Evolutionary conservation across 257 asterid genomes (phyloP).

Genomic region (Mitragyna speciosa): DNA sequence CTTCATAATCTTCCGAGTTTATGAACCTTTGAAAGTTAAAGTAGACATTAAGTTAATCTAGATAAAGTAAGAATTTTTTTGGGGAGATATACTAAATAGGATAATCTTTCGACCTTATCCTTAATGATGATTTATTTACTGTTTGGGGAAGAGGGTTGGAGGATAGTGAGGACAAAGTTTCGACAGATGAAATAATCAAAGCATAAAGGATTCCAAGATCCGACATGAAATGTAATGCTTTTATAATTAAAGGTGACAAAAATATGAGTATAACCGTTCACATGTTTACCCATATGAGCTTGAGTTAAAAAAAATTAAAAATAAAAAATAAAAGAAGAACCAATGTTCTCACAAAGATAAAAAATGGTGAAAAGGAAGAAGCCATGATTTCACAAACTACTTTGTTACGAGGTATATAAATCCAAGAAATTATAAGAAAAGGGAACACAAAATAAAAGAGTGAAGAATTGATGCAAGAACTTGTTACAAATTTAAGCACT

Average conservation of each 20-base stretch:
- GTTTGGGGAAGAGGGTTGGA: background rate
- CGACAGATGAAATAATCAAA: background rate
- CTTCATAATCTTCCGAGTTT: slow-evolving; percentile 67
- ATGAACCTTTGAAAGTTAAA: slow-evolving; percentile 29
- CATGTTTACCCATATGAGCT: slow-evolving; percentile 4
- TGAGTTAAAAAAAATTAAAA: background rate
- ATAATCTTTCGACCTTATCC: background rate
- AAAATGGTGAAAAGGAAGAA: background rate
- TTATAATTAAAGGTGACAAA: background rate
- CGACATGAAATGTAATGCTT: slow-evolving; percentile 1
- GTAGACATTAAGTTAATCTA: background rate
- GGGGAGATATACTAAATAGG: too few species aligned
- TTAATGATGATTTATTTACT: background rate
- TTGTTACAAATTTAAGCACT: background rate
- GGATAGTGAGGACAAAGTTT: slow-evolving; percentile 3
- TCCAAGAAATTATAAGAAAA: background rate
- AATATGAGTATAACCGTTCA: slow-evolving; percentile 1
- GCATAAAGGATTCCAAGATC: slow-evolving; percentile 3
- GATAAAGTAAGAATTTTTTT: background rate
- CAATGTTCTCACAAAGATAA: too few species aligned
- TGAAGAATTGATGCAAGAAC: background rate
- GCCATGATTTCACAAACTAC: background rate
- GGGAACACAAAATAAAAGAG: background rate
- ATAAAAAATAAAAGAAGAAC: background rate
- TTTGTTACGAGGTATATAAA: background rate